Percentiles rank a stretch among this genome's conserved stretches.
Evolutionary conservation across 208 protist species (phyloP).

Genomic region (Trypanosoma platydactyli): DNA sequence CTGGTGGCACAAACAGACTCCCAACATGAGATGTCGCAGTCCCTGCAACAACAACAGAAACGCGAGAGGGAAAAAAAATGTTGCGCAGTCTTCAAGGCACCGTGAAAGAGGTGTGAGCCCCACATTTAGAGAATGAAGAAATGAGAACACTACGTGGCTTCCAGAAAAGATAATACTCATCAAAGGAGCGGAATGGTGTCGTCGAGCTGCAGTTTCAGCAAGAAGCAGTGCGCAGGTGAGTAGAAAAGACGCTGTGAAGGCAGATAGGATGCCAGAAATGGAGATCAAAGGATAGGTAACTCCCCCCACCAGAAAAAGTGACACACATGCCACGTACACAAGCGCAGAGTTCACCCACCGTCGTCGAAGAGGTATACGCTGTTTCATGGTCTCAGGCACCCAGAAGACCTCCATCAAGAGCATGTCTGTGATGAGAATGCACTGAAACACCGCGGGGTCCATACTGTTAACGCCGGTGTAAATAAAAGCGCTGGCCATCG

Average conservation of each 20-base stretch:
- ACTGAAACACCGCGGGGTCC: neutral
- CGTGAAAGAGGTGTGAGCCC: no score
- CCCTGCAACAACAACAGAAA: neutral
- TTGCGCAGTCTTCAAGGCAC: neutral
- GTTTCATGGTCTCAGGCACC: no score
- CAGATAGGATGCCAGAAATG: neutral
- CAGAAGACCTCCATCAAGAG: neutral
- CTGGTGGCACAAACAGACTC: neutral
- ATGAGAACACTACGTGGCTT: neutral
- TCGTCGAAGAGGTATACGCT: neutral
- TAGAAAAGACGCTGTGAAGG: neutral
- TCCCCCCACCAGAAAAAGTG: neutral
- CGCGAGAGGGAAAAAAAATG: neutral
- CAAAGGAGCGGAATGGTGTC: neutral
- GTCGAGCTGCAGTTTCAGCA: neutral
- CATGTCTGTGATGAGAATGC: neutral
- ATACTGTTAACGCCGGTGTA: neutral
- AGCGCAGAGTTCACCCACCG: neutral
- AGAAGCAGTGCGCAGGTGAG: neutral
- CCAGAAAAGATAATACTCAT: neutral
- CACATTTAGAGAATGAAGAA: neutral
- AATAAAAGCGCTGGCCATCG: no score
- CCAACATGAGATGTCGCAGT: neutral
- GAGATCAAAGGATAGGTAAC: neutral
- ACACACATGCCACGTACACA: neutral